Evolutionary conservation across 2,329 filamentous ascomycete species (phyloP).

Genomic region (Fusarium tricinctum): DNA sequence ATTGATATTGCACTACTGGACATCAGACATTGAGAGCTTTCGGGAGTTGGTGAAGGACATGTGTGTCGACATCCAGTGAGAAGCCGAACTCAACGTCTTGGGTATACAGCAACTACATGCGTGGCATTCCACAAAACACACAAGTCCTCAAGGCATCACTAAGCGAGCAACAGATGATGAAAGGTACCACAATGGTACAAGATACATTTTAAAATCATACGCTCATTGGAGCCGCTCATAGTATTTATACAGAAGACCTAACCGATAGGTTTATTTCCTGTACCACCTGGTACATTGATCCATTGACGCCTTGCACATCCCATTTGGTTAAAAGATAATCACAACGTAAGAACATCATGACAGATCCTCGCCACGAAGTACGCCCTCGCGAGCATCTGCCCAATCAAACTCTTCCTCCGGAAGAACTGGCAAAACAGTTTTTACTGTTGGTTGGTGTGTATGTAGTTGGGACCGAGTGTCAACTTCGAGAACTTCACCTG

Average conservation of each 20-base stretch:
- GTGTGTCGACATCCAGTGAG: too few species aligned
- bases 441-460: constrained; percentile 44
- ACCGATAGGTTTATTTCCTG: constrained; percentile 30
- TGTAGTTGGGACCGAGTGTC: constrained; percentile 42
- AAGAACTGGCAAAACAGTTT: constrained; percentile 44
- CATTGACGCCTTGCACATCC: constrained; percentile 40
- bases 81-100: too few species aligned
- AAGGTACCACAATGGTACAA: not conserved
- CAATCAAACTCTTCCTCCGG: constrained; percentile 42
- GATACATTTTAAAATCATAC: constrained; percentile 17
- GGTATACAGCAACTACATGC: too few species aligned
- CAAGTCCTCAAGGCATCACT: not conserved
- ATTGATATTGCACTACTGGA: too few species aligned
- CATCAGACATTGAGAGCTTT: too few species aligned
- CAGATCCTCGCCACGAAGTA: constrained; percentile 42
- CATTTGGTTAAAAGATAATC: constrained; percentile 15
- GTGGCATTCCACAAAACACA: too few species aligned
- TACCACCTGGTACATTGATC: constrained; percentile 39
- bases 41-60: too few species aligned
- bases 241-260: constrained; percentile 42
- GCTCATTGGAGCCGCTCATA: constrained; percentile 42
- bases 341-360: constrained; percentile 38
- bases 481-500: constrained; percentile 40
- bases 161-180: not conserved
- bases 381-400: constrained; percentile 26